Conservation (phyloP, 1,284 basidiomycete species). For the Bondarzewia mesenterica region DNA sequence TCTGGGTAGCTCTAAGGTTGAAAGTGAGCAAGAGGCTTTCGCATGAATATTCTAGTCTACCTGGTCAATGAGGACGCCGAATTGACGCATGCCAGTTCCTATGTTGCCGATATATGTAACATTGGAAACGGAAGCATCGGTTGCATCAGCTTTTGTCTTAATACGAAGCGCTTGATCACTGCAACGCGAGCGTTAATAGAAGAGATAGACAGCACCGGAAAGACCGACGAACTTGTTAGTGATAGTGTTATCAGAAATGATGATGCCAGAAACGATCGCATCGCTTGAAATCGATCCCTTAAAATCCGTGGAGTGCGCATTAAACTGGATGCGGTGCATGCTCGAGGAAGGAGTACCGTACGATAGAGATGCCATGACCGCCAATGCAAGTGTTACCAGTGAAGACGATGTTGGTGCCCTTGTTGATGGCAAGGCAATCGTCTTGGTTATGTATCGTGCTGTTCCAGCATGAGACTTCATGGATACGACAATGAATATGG, state of each 20-base stretch:
- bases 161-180: constrained; percentile 35
- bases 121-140: constrained; percentile 24
- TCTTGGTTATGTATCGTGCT: constrained; percentile 22
- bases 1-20: constrained; percentile 26
- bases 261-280: constrained; percentile 38
- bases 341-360: constrained; percentile 7
- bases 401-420: constrained; percentile 47
- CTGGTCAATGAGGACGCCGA: constrained; percentile 30
- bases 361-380: constrained; percentile 55
- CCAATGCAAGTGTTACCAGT: constrained; percentile 42
- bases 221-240: constrained; percentile 19
- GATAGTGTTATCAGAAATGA: constrained; percentile 38
- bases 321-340: not conserved
- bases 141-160: constrained; percentile 29
- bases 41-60: no score
- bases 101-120: constrained; percentile 29
- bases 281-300: constrained; percentile 43
- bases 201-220: not conserved
- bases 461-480: not conserved
- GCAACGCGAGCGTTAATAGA: not conserved
- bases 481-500: not conserved
- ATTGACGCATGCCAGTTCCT: constrained; percentile 21
- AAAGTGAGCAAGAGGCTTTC: no score
- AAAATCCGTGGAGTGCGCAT: not conserved
- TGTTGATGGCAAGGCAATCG: constrained; percentile 57